A percentile compares a stretch with the other conserved stretches of the same genome.
phyloP scores from a whole-genome alignment of 1,284 basidiomycete genomes.

The Hemileia vastatrix region DNA sequence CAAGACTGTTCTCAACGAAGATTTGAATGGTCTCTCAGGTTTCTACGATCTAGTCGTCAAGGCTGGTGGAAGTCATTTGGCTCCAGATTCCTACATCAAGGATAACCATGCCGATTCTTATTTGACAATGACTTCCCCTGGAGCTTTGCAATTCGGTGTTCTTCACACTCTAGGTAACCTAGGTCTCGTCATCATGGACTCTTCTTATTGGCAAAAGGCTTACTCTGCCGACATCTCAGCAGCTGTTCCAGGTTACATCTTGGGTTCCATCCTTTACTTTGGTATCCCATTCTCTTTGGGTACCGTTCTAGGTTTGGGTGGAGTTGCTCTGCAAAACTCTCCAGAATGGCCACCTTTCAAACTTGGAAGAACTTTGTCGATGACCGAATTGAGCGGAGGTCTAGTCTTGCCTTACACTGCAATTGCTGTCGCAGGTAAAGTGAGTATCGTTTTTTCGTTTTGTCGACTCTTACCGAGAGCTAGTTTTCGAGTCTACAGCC shows the following conservation, averaged over 20 bases:
- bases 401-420: constrained; percentile 33
- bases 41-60: constrained; percentile 30
- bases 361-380: constrained; percentile 25
- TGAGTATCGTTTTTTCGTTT: neutral
- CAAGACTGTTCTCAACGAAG: constrained; percentile 33
- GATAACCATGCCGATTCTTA: constrained; percentile 25
- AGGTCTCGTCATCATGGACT: constrained; percentile 36
- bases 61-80: constrained; percentile 3
- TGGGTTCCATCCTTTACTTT: constrained; percentile 39
- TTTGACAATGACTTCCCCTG: constrained; percentile 23
- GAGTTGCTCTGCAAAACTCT: constrained; percentile 27
- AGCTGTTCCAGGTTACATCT: constrained; percentile 35
- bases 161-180: constrained; percentile 32
- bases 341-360: constrained; percentile 34
- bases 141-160: constrained; percentile 34
- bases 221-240: constrained; percentile 34
- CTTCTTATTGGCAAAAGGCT: constrained; percentile 37
- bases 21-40: constrained; percentile 23
- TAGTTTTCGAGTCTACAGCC: neutral
- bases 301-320: constrained; percentile 33
- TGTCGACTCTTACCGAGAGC: neutral
- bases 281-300: constrained; percentile 37
- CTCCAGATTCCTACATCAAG: constrained; percentile 1
- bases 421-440: constrained; percentile 31
- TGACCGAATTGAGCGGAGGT: constrained; percentile 29